Base-by-base conservation (phyloP, 2,329 filamentous ascomycete species). In the Scedosporium apiospermum region DNA sequence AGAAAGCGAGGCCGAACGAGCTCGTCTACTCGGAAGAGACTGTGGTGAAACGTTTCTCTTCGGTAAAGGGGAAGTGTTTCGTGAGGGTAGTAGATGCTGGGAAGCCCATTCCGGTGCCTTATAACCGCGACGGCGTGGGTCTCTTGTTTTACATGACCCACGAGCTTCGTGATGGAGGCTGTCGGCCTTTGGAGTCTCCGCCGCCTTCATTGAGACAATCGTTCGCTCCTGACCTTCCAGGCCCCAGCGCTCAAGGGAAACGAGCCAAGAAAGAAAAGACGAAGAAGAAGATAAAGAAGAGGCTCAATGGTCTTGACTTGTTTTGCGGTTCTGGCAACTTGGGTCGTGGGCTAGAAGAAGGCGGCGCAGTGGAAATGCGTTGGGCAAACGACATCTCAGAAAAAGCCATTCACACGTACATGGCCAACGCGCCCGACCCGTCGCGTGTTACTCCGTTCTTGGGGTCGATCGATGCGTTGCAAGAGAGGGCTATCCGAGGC, bases 311-410 rank as follows among this genome's bases (percentile, higher is more conserved):
- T 0, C 73, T 93, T 3, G 89, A 91, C 65, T 75, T 95, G 0
- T 96, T 91, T 68, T 91, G 88, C 66, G 91, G 91, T 0, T 87
- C 88, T 18, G 90, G 91, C 0, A 91, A 88, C 61, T 85, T 95
- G 60, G 90, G 90, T 4, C 80, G 88, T 34, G 90, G 90, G 0
- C 76, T 96, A 0, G 89, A 92, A 71, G 89, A 92, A 61, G 84
- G 84, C 0, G 85, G 86, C 0, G 85, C 79, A 0, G 79, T 92
- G 0, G 71, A 85, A 27, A 88, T 89, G 71, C 76, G 78, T 3
- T 88, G 84, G 77, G 85, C 84, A 0, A 87, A 93, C 27, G 91
- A 96, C 68, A 83, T 84, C 63, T 82, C 81, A 63, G 67, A 74
- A 0, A 74, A 77, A 4, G 88, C 90, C 0, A 81, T 93, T 0